These are phyloP conservation scores for Elymus sibiricus DNA, from an alignment of 176 grass and related monocot genomes.

Conservation along the genomic window DNA sequence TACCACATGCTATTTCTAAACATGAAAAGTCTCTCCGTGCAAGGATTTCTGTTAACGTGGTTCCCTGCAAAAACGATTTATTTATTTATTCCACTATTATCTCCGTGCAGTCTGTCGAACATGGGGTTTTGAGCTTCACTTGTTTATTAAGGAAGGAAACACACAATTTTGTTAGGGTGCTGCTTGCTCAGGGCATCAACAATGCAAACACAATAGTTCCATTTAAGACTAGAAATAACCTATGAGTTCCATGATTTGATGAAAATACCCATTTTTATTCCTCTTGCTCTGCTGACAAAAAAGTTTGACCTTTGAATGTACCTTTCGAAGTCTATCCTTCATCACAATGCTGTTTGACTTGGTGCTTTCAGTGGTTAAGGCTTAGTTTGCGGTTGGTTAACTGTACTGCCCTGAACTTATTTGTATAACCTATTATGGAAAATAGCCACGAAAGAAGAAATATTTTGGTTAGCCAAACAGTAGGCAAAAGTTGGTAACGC, in stretches of 20 bases:
- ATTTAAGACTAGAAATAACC: not conserved
- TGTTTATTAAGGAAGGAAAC: not conserved
- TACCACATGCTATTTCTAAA: not conserved
- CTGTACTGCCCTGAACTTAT: not conserved
- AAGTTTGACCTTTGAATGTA: conserved; percentile 10
- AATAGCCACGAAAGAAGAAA: not conserved
- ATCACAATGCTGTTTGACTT: not conserved
- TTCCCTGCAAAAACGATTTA: not conserved
- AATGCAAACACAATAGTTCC: not conserved
- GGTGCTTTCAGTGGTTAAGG: not conserved
- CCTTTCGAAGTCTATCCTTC: not conserved
- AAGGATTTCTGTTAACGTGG: not conserved
- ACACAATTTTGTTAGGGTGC: not conserved
- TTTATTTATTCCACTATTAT: not conserved
- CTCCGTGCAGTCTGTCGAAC: not conserved
- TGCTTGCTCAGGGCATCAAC: not conserved
- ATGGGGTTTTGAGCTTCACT: not conserved
- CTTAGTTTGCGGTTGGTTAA: not conserved
- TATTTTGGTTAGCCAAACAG: not conserved
- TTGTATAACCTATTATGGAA: not conserved
- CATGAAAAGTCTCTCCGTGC: not conserved
- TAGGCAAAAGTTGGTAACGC: not conserved
- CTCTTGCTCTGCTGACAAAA: not conserved
- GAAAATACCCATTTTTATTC: not conserved
- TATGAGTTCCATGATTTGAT: not conserved